Evolutionary conservation across 805 yeast species (phyloP).

Genomic region (Cyberlindnera bimundalis): DNA sequence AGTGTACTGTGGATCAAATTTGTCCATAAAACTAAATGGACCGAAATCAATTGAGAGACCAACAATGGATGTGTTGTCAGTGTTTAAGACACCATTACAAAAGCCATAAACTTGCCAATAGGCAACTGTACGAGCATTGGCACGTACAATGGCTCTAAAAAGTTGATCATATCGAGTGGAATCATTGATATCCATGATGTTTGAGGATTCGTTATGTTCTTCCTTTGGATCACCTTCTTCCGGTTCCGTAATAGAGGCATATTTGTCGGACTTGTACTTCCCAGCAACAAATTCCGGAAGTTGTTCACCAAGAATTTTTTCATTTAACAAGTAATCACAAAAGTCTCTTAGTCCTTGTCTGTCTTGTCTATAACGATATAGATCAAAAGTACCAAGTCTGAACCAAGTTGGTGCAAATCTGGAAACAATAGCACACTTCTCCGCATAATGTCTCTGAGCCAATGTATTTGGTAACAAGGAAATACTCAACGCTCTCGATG

Average conservation of each 20-base stretch:
- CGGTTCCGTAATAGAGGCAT: conserved; percentile 25
- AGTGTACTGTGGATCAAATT: conserved; percentile 74
- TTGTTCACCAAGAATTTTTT: conserved; percentile 45
- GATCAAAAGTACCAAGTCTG: conserved; percentile 83
- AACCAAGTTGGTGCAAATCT: conserved; percentile 87
- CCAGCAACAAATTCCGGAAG: conserved; percentile 30
- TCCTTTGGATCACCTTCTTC: conserved; percentile 8
- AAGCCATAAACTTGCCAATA: conserved; percentile 91
- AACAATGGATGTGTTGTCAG: conserved; percentile 88
- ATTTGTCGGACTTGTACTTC: conserved; percentile 20
- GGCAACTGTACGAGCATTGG: conserved; percentile 77
- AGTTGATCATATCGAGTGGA: conserved; percentile 64
- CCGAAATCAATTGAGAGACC: conserved; percentile 93
- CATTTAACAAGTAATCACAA: conserved; percentile 68
- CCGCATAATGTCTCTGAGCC: conserved; percentile 71
- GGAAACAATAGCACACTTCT: conserved; percentile 80
- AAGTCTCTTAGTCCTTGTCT: conserved; percentile 56
- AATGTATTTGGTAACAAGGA: conserved; percentile 67
- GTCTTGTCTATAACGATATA: conserved; percentile 72
- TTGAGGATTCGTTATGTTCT: neutral
- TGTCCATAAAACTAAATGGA: conserved; percentile 89
- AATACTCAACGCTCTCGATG: conserved; percentile 78
- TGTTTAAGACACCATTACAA: conserved; percentile 88
- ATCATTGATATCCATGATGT: conserved; percentile 29
- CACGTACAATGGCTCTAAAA: conserved; percentile 63